These are phyloP conservation scores for Tuber melanosporum DNA, from an alignment of 495 filamentous ascomycete genomes.

Conservation along the genomic window DNA sequence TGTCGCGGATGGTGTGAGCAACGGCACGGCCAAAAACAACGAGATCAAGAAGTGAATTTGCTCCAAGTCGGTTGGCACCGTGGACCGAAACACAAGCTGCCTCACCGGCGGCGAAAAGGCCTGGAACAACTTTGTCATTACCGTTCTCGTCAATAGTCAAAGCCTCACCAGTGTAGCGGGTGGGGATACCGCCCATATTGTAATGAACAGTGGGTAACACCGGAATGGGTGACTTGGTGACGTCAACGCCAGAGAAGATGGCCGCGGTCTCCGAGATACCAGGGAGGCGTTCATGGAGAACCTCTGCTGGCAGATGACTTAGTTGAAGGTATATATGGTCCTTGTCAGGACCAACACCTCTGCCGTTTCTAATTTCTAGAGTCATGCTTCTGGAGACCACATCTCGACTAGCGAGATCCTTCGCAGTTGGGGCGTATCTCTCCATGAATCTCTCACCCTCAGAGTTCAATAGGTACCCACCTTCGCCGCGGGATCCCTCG, in stretches of 20 bases:
- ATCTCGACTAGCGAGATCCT: constrained; percentile 90
- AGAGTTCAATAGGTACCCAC: constrained; percentile 91
- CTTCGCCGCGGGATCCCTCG: constrained; percentile 95
- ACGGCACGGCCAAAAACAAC: constrained; percentile 96
- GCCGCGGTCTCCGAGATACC: constrained; percentile 97
- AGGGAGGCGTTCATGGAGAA: constrained; percentile 91
- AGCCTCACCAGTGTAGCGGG: constrained; percentile 93
- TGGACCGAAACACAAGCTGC: constrained; percentile 95
- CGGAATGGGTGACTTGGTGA: constrained; percentile 92
- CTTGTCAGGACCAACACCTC: constrained; percentile 91
- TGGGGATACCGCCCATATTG: constrained; percentile 99
- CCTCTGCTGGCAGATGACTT: constrained; percentile 80
- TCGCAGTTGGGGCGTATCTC: constrained; percentile 92
- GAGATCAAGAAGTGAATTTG: constrained; percentile 94
- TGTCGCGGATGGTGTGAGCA: constrained; percentile 90
- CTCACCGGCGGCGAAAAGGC: constrained; percentile 94
- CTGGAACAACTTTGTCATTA: constrained; percentile 86
- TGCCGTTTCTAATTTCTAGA: constrained; percentile 90
- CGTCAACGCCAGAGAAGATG: constrained; percentile 94
- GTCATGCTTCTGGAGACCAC: constrained; percentile 96
- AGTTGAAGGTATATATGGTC: constrained; percentile 97
- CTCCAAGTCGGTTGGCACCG: constrained; percentile 93
- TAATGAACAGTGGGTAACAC: constrained; percentile 97
- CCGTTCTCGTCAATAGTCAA: constrained; percentile 74
- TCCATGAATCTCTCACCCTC: constrained; percentile 99